Base-by-base conservation (phyloP, 768 basidiomycete genomes). In the Pleurotus pulmonarius region DNA sequence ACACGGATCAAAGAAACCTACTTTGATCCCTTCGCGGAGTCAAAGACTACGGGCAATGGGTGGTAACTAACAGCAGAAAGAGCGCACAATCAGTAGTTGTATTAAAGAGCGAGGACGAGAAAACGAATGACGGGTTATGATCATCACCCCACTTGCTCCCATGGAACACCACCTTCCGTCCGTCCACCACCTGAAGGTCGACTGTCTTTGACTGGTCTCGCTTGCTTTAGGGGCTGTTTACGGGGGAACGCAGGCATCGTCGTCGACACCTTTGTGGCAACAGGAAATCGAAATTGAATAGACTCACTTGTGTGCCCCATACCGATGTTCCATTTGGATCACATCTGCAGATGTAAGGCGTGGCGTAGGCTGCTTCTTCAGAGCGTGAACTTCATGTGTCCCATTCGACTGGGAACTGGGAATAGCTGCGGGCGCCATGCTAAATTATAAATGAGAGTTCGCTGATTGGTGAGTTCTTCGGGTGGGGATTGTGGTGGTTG, bases 41-140 rank as follows among this genome's bases (percentile, higher is more conserved):
- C 94, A 65, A 98, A 96, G 49, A 97, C 95, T 59, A 97, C 83
- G 7, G 96, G 95, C 7, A 98, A 75, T 0, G 97, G 95, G 68
- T 97, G 94, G 69, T 98, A 98, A 74, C 96, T 98, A 75, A 73
- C 67, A 51, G 76, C 67, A 73, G 74, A 73, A 75, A 76, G 63
- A 62, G 68, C 75, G 73, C 77, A 75, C 47, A 58, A 63, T 74
- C 68, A 75, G 68, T 46, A 57, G 45, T 57, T 37, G 54, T 67
- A 64, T 59, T 34, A 60, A 57, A 65, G 22, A 59, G 63, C 64
- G 49, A 52, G 61, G 60, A 59, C 29, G 62, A 53, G 57, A 59
- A 64, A 57, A 56, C 46, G 59, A 64, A 63, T 45, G 57, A 61
- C 63, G 63, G 60, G 56, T 49, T 62, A 59, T 39, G 34, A 58